A percentile compares a stretch with the other conserved stretches of the same genome.
phyloP scores from a whole-genome alignment of 306 rosid species.

The Phaseolus lunatus region DNA sequence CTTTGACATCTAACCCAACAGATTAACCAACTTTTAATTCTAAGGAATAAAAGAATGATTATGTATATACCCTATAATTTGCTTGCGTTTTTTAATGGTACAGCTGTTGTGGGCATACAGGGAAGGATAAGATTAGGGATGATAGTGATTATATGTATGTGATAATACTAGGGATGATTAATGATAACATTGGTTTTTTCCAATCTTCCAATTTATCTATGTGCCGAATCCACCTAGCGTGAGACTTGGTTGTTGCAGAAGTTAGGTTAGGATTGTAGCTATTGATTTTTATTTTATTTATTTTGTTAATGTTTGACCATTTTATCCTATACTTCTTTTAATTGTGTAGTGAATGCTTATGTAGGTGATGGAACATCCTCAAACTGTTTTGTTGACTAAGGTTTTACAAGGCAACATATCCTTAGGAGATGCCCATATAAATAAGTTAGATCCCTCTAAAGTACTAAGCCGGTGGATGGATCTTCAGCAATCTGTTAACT shows the following conservation, averaged over 20 bases:
- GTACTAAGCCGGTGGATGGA: conserved; percentile 72
- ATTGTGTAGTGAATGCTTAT: conserved; percentile 39
- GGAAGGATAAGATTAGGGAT: neutral
- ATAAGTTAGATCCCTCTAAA: conserved; percentile 51
- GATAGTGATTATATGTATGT: neutral
- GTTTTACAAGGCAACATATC: conserved; percentile 72
- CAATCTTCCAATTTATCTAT: neutral
- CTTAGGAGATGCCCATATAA: conserved; percentile 65
- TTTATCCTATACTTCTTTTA: conserved; percentile 38
- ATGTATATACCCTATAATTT: neutral
- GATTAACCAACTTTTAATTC: neutral
- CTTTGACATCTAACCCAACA: neutral
- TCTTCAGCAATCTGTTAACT: conserved; percentile 82
- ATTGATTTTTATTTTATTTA: conserved; percentile 24
- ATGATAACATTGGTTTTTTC: neutral
- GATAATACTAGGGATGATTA: too few species aligned
- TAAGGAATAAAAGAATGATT: neutral
- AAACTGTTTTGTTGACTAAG: conserved; percentile 74
- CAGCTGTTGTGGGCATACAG: neutral
- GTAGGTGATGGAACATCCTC: conserved; percentile 94
- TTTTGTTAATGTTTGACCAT: conserved; percentile 23
- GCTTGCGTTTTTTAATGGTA: neutral
- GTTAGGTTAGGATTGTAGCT: neutral
- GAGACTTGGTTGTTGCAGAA: conserved; percentile 11
- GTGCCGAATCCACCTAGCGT: neutral